A percentile compares a stretch with the other conserved stretches of the same genome.
These are phyloP conservation scores for Aristolochia californica DNA, from an alignment of 164 flowering plant species.

Conservation along the genomic window DNA sequence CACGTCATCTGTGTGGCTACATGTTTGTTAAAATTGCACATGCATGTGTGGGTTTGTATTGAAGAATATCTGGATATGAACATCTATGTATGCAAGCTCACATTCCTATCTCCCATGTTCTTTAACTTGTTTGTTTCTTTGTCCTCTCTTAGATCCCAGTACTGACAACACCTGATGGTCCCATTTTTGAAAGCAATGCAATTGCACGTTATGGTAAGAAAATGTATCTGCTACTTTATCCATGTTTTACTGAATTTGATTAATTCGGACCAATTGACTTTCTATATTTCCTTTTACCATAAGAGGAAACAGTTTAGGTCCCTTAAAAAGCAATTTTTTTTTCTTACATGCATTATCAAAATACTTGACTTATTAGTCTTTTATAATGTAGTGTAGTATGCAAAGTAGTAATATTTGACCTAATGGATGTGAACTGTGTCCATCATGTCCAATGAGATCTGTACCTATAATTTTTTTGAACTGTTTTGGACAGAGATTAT, in stretches of 20 bases:
- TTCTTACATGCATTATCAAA: no score
- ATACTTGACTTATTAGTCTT: no score
- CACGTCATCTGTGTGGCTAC: no score
- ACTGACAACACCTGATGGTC: slow-evolving; percentile 69
- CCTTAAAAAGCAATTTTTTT: no score
- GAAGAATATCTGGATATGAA: not conserved
- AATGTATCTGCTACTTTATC: not conserved
- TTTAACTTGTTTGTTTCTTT: slow-evolving; percentile 2
- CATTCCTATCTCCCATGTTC: not conserved
- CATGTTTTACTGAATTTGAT: no score
- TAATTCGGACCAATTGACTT: not conserved
- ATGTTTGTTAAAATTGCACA: no score
- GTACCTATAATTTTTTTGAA: no score
- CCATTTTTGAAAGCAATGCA: slow-evolving; percentile 76
- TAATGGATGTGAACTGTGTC: not conserved
- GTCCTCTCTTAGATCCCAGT: slow-evolving; percentile 43
- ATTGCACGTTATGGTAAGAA: slow-evolving; percentile 64
- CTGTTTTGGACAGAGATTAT: not conserved
- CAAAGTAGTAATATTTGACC: not conserved
- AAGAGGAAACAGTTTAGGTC: no score
- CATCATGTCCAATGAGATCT: not conserved
- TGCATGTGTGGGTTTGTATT: not conserved
- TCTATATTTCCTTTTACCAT: not conserved
- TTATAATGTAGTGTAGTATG: no score
- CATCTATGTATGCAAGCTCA: not conserved